phyloP scores from a whole-genome alignment of 1,139 yeast species.

The Kodamaea anthophila region DNA sequence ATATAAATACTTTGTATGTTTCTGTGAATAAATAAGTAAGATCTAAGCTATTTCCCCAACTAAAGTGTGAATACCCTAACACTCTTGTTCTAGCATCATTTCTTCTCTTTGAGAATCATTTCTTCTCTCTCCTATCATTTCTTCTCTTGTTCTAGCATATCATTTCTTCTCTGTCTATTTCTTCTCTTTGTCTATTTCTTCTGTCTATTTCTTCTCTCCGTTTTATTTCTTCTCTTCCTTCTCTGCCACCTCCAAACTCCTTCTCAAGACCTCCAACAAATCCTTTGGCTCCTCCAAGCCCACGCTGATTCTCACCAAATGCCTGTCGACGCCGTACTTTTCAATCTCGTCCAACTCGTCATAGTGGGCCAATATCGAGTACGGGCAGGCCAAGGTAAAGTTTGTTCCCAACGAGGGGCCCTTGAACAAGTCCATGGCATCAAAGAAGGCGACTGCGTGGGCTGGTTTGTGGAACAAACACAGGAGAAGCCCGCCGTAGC shows the following conservation, averaged over 20 bases:
- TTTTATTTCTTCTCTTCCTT: background rate
- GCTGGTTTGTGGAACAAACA: constrained; percentile 61
- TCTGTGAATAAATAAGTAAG: too few relatives aligned
- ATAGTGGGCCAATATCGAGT: constrained; percentile 84
- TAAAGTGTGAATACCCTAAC: too few relatives aligned
- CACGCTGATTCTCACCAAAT: constrained; percentile 76
- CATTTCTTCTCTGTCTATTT: too few relatives aligned
- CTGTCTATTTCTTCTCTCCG: too few relatives aligned
- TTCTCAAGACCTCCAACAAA: constrained; percentile 49
- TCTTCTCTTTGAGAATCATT: too few relatives aligned
- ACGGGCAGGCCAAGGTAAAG: constrained; percentile 88
- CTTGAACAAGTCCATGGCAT: constrained; percentile 68
- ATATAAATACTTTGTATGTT: too few relatives aligned
- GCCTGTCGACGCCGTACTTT: constrained; percentile 78
- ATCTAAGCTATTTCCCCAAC: too few relatives aligned
- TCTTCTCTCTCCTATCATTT: too few relatives aligned
- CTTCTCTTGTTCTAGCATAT: too few relatives aligned
- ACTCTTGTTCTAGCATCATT: too few relatives aligned
- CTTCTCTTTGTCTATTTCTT: too few relatives aligned
- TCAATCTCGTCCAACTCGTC: constrained; percentile 76
- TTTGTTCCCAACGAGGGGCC: constrained; percentile 96
- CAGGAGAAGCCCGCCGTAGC: constrained; percentile 89
- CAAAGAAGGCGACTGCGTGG: constrained; percentile 70
- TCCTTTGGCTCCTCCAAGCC: constrained; percentile 65
- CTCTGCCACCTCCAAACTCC: constrained; percentile 54